These are phyloP conservation scores for Coniochaeta sp. DNA, from an alignment of 2,329 filamentous ascomycete genomes.

Conservation along the genomic window DNA sequence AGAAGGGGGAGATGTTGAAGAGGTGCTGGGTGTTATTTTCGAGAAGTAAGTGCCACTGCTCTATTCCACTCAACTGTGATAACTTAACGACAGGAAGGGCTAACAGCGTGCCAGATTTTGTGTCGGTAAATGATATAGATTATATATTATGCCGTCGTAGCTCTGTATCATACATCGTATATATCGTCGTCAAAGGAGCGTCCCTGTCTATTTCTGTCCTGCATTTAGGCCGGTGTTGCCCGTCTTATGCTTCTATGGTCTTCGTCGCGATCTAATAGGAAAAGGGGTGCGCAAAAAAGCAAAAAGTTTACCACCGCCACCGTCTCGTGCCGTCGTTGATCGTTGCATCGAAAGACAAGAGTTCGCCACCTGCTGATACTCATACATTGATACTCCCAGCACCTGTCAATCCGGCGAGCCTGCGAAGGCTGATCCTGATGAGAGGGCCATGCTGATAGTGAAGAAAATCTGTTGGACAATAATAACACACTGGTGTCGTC, in stretches of 20 bases:
- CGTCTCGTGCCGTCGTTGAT: not conserved
- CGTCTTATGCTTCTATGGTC: not conserved
- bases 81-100: not conserved
- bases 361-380: not conserved
- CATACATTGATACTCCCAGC: not conserved
- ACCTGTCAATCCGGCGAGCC: not conserved
- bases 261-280: not conserved
- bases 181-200: not conserved
- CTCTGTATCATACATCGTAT: not conserved
- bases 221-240: not conserved
- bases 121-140: slow-evolving; percentile 32
- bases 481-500: not conserved
- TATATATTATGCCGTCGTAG: not conserved
- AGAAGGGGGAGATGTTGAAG: slow-evolving; percentile 83
- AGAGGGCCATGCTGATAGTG: not conserved
- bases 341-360: not conserved
- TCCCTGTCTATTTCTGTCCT: not conserved
- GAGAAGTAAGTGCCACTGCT: slow-evolving; percentile 61
- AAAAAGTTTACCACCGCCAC: not conserved
- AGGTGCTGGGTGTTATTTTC: slow-evolving; percentile 93
- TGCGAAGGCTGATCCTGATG: not conserved
- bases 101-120: slow-evolving; percentile 29
- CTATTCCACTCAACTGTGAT: slow-evolving; percentile 21
- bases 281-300: not conserved
- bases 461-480: not conserved